Base-by-base conservation (phyloP, 1,284 basidiomycete species). In the Sparassis latifolia region DNA sequence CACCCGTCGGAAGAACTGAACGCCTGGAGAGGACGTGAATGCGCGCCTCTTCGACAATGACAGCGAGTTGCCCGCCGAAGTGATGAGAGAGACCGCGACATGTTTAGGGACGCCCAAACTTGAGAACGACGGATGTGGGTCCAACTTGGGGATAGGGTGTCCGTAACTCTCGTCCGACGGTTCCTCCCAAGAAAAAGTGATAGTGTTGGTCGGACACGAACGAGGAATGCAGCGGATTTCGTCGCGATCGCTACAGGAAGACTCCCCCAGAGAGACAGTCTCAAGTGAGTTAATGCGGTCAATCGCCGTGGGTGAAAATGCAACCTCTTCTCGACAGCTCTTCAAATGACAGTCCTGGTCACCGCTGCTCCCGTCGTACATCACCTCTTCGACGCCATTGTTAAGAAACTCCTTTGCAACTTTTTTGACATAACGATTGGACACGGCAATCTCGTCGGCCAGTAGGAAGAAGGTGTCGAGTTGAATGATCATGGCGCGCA, bases 401-500 rank as follows among this genome's bases (percentile, higher is more conserved):
- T 20, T 20, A 20, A 20, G 20, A 20, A 20, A 20, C 20, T 20
- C 20, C 20, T 10, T 33, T 10, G 44, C 44, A 7, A 33, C 44
- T 7, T 45, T 45, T 20, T 37, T 45, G 31, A 45, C 32, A 10
- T 35, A 33, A 10, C 29, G n/a, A 28, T 20, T 45, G 4, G 44
- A 33, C 4, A 10, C 12, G n/a, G 50, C 52, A 49, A 63, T 58
- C 40, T 56, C 52, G 35, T 46, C 52, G 29, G 55, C 54, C n/a
- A 52, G 39, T 54, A 62, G 56, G 59, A 60, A 66, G 55, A 65
- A 65, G 28, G 62, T 57, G 48, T 62, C 58, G 29, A 54, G 44
- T 3, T 35, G 32, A 4, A 52, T 31, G 12, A 65, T 45, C 27
- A 52, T 46, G n/a, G 52, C 32, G 47, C 86, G 77, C 2, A 95